Conservation (phyloP, 805 yeast species). For the Scheffersomyces spartinae region DNA sequence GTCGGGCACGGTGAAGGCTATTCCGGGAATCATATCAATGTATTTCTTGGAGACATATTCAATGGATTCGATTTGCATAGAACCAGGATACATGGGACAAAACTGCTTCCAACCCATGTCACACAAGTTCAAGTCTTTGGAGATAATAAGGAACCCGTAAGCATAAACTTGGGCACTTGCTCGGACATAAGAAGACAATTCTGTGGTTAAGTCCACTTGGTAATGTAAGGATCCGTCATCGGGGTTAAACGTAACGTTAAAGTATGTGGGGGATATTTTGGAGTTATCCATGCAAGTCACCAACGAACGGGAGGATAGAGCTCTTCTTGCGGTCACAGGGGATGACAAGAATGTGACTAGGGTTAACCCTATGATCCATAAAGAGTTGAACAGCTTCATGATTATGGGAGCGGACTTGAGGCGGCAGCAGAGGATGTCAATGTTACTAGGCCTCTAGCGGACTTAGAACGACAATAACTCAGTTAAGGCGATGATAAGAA, state of each 20-base stretch:
- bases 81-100: conserved; percentile 81
- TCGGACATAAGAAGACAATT: conserved; percentile 49
- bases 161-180: conserved; percentile 75
- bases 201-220: conserved; percentile 58
- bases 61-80: conserved; percentile 62
- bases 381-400: no score
- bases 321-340: conserved; percentile 10
- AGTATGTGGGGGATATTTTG: conserved; percentile 58
- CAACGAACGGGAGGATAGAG: conserved; percentile 54
- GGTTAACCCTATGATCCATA: no score
- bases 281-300: conserved; percentile 81
- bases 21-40: conserved; percentile 58
- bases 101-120: conserved; percentile 67
- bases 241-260: conserved; percentile 69
- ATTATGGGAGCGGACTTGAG: no score
- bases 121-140: conserved; percentile 53
- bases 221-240: conserved; percentile 57
- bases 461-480: no score
- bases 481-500: no score
- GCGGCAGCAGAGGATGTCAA: no score
- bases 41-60: conserved; percentile 43
- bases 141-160: conserved; percentile 68
- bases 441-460: no score
- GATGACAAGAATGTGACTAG: background rate
- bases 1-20: conserved; percentile 80